phyloP scores from a whole-genome alignment of 805 yeast genomes.

The Metschnikowia bowlesiae region DNA sequence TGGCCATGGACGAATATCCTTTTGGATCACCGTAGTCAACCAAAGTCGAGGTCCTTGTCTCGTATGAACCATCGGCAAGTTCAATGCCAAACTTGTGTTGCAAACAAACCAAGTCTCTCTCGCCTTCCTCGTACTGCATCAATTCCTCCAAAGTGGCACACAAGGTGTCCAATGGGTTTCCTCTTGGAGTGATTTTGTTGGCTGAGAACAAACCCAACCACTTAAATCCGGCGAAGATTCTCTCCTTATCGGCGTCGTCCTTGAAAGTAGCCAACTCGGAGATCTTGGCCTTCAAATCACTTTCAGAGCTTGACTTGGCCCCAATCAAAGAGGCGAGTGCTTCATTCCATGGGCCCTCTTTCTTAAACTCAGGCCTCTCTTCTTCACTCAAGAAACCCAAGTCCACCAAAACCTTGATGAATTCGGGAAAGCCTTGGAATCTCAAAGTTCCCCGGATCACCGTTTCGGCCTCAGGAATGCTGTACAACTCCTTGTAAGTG shows the following conservation, averaged over 20 bases:
- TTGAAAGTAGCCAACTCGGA: conserved; percentile 76
- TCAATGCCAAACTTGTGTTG: conserved; percentile 98
- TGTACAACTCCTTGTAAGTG: conserved; percentile 82
- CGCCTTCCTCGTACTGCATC: conserved; percentile 95
- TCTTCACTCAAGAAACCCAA: conserved; percentile 86
- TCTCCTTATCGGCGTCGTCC: conserved; percentile 73
- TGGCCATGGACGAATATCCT: conserved; percentile 97
- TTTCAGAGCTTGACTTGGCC: conserved; percentile 63
- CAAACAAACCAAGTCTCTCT: conserved; percentile 89
- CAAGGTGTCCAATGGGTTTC: conserved; percentile 90
- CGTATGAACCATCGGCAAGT: conserved; percentile 89
- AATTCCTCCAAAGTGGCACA: conserved; percentile 93
- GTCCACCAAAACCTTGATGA: conserved; percentile 91
- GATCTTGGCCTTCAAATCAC: conserved; percentile 72
- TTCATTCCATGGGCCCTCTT: conserved; percentile 76
- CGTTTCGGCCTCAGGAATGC: conserved; percentile 96
- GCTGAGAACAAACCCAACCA: conserved; percentile 94
- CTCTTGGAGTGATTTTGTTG: conserved; percentile 75
- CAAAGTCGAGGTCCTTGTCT: conserved; percentile 91
- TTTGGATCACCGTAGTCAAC: conserved; percentile 87
- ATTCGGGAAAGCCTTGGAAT: conserved; percentile 98
- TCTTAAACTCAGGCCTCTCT: conserved; percentile 53
- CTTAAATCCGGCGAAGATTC: conserved; percentile 81
- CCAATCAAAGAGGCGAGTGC: conserved; percentile 75
- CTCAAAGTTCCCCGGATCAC: conserved; percentile 96